Percentiles rank a stretch among this genome's conserved stretches.
Evolutionary conservation across 768 basidiomycete species (phyloP).

Genomic region (Paxillus ammoniavirescens): DNA sequence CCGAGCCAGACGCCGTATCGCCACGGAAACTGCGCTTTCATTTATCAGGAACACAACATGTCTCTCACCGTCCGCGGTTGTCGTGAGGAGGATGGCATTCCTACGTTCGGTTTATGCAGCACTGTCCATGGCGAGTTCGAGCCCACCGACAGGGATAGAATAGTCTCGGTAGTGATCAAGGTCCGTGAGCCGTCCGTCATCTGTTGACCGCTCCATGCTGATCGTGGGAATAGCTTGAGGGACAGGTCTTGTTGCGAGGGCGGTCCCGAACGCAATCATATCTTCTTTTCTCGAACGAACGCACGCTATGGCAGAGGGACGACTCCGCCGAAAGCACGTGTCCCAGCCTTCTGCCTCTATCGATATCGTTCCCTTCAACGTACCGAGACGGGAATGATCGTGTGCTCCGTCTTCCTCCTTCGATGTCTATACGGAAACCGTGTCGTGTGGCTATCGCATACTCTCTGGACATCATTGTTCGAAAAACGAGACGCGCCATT

Average conservation of each 20-base stretch:
- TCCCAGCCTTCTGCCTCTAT: slow-evolving; percentile 30
- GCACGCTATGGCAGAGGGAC: slow-evolving; percentile 20
- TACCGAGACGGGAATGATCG: slow-evolving; percentile 23
- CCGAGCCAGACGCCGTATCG: slow-evolving; percentile 18
- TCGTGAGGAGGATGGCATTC: slow-evolving; percentile 29
- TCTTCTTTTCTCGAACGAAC: slow-evolving; percentile 25
- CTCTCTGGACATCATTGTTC: slow-evolving; percentile 25
- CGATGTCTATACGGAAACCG: slow-evolving; percentile 26
- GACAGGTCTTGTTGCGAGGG: slow-evolving; percentile 19
- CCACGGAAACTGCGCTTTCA: slow-evolving; percentile 26
- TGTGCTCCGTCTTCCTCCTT: slow-evolving; percentile 28
- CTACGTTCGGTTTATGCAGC: slow-evolving; percentile 30
- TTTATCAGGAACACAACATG: slow-evolving; percentile 30
- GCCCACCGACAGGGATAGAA: slow-evolving; percentile 22
- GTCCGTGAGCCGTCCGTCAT: slow-evolving; percentile 11
- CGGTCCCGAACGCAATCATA: slow-evolving; percentile 5
- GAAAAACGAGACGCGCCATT: slow-evolving; percentile 14
- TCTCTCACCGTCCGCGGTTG: slow-evolving; percentile 29
- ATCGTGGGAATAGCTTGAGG: slow-evolving; percentile 20
- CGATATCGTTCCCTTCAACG: slow-evolving; percentile 26
- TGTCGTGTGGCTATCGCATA: slow-evolving; percentile 23
- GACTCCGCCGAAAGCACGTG: slow-evolving; percentile 15
- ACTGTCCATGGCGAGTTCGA: slow-evolving; percentile 29
- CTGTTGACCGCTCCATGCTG: not conserved
- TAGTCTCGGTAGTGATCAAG: slow-evolving; percentile 27